Evolutionary conservation across 768 basidiomycete species (phyloP).

Genomic region (Kwoniella dendrophila): DNA sequence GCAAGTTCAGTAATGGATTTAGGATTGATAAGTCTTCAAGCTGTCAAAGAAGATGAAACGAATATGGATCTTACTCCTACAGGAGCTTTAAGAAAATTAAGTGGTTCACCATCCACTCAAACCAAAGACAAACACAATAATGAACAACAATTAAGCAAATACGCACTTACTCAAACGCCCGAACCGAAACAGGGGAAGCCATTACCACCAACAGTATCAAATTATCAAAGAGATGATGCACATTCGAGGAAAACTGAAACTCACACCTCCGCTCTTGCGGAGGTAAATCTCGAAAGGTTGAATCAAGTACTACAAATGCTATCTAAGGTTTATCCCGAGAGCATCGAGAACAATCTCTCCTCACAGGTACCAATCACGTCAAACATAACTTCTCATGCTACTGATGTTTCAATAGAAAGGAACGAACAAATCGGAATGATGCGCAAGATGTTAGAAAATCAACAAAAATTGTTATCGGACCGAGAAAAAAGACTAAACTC

Average conservation of each 20-base stretch:
- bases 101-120: conserved; percentile 1
- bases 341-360: neutral
- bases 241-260: too few relatives aligned
- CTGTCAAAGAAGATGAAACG: conserved; percentile 20
- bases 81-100: conserved; percentile 25
- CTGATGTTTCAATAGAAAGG: neutral
- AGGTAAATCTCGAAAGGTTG: neutral
- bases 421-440: conserved; percentile 4
- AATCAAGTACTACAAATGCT: neutral
- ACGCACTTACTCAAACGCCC: neutral
- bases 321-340: neutral
- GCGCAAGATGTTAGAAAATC: conserved; percentile 1
- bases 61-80: conserved; percentile 28
- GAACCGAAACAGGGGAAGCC: too few relatives aligned
- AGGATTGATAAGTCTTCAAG: conserved; percentile 3
- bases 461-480: conserved; percentile 7
- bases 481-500: conserved; percentile 1
- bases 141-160: neutral
- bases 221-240: too few relatives aligned
- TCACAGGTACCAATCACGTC: too few relatives aligned
- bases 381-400: too few relatives aligned
- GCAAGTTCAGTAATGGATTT: conserved; percentile 19
- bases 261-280: neutral
- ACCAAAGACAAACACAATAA: neutral
- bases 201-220: too few relatives aligned